phyloP scores from a whole-genome alignment of 176 grass and related monocot species.

The Echinochloa phyllopogon region DNA sequence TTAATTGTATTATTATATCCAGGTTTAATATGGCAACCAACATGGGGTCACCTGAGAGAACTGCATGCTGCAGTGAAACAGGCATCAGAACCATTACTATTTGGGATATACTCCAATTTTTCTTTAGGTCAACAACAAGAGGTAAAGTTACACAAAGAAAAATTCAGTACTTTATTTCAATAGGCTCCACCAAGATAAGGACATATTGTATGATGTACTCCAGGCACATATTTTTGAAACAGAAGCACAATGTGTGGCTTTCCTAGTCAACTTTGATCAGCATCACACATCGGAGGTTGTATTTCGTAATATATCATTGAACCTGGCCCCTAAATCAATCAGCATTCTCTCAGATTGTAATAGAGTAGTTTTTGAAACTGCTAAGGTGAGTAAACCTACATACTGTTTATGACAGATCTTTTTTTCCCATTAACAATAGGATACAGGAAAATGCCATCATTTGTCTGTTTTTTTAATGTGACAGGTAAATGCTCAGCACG shows the following conservation, averaged over 20 bases:
- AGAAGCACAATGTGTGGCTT: conserved; percentile 68
- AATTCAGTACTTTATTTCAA: not conserved
- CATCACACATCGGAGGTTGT: conserved; percentile 34
- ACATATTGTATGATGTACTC: conserved; percentile 38
- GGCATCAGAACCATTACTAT: conserved; percentile 65
- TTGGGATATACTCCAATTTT: conserved; percentile 66
- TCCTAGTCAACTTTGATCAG: conserved; percentile 74
- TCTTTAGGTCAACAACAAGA: conserved; percentile 74
- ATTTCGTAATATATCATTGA: conserved; percentile 62
- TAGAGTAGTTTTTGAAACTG: conserved; percentile 70
- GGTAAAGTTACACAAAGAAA: conserved; percentile 47
- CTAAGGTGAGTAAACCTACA: conserved; percentile 54
- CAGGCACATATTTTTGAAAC: conserved; percentile 91
- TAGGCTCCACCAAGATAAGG: conserved; percentile 22
- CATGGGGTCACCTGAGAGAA: conserved; percentile 92
- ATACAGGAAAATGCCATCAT: not conserved
- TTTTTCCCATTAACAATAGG: not conserved
- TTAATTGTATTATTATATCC: conserved; percentile 8
- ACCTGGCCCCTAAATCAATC: conserved; percentile 67
- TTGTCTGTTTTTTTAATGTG: not conserved
- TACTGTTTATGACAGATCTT: not conserved
- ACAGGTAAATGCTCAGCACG: conserved; percentile 70
- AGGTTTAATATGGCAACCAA: conserved; percentile 90
- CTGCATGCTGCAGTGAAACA: conserved; percentile 75
- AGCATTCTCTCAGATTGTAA: conserved; percentile 77